Evolutionary conservation across 495 filamentous ascomycete genomes (phyloP).

Genomic region (Neurospora tetraspora): DNA sequence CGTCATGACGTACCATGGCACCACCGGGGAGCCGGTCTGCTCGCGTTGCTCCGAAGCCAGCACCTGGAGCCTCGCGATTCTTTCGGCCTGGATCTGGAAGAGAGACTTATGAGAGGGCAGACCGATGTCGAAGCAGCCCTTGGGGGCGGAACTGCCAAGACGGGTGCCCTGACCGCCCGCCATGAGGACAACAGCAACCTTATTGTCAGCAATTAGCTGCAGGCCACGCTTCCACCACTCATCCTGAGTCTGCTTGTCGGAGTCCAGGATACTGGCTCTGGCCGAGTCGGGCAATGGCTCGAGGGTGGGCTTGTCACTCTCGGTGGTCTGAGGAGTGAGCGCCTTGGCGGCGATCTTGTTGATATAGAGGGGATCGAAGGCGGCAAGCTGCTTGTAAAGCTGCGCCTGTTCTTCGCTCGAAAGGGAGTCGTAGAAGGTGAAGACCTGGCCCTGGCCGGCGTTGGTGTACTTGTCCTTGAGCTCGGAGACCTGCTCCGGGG

Average conservation of each 20-base stretch:
- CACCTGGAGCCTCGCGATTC: constrained; percentile 78
- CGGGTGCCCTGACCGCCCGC: constrained; percentile 95
- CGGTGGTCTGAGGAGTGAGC: constrained; percentile 56
- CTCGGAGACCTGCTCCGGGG: constrained; percentile 58
- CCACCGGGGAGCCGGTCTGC: constrained; percentile 42
- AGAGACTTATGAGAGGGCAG: constrained; percentile 86
- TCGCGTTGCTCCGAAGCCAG: constrained; percentile 52
- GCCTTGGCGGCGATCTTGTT: constrained; percentile 76
- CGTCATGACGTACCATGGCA: constrained; percentile 99
- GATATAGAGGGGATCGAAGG: constrained; percentile 72
- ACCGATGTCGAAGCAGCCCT: constrained; percentile 94
- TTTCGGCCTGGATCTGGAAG: constrained; percentile 94
- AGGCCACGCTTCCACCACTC: constrained; percentile 81
- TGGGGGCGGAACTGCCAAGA: constrained; percentile 87
- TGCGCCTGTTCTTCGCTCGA: constrained; percentile 58
- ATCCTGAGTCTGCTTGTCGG: constrained; percentile 65
- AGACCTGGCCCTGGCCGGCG: constrained; percentile 81
- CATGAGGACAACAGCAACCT: constrained; percentile 93
- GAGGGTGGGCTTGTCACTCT: constrained; percentile 43
- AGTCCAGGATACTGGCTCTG: constrained; percentile 86
- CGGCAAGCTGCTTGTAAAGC: constrained; percentile 71
- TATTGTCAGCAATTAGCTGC: constrained; percentile 74
- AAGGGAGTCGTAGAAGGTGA: constrained; percentile 81
- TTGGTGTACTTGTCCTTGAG: constrained; percentile 69
- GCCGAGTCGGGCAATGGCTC: constrained; percentile 88